A percentile compares a stretch with the other conserved stretches of the same genome.
These are phyloP conservation scores for Tricharina praecox DNA, from an alignment of 495 filamentous ascomycete species.

Conservation along the genomic window DNA sequence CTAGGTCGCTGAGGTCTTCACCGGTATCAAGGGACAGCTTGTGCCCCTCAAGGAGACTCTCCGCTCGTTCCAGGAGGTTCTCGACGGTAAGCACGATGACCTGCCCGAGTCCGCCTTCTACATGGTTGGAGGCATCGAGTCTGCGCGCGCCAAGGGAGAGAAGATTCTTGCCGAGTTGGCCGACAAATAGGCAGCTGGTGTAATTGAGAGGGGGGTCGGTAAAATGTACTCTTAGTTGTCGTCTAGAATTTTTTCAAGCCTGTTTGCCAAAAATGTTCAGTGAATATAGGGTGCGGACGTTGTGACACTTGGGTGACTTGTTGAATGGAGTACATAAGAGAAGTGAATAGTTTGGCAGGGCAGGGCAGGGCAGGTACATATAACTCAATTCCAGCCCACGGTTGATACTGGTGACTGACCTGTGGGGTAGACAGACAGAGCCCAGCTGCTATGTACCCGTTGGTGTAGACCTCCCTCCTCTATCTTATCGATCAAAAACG, in stretches of 20 bases:
- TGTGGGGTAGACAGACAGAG: no score
- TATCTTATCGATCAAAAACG: no score
- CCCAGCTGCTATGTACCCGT: no score
- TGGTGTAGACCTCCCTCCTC: no score
- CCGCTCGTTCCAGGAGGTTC: conserved; percentile 88
- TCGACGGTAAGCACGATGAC: conserved; percentile 87
- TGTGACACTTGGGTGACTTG: no score
- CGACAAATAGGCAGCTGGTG: conserved; percentile 61
- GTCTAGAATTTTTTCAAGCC: conserved; percentile 6
- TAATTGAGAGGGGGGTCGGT: neutral
- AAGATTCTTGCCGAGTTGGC: conserved; percentile 97
- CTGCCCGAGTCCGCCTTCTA: conserved; percentile 55
- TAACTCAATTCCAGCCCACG: no score
- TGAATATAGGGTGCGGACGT: no score
- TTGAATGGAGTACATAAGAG: no score
- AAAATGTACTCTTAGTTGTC: conserved; percentile 7
- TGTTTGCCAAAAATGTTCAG: neutral
- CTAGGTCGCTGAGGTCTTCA: conserved; percentile 18
- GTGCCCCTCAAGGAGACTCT: conserved; percentile 99
- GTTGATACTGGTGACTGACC: no score
- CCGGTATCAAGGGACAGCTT: conserved; percentile 84
- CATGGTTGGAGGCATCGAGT: conserved; percentile 74
- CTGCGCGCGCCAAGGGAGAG: conserved; percentile 90
- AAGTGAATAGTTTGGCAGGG: no score
- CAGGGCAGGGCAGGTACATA: no score